Evolutionary conservation across 768 basidiomycete genomes (phyloP), one percentile per base, ranked within the genome.

Genomic region (Pleurotus eryngii): DNA sequence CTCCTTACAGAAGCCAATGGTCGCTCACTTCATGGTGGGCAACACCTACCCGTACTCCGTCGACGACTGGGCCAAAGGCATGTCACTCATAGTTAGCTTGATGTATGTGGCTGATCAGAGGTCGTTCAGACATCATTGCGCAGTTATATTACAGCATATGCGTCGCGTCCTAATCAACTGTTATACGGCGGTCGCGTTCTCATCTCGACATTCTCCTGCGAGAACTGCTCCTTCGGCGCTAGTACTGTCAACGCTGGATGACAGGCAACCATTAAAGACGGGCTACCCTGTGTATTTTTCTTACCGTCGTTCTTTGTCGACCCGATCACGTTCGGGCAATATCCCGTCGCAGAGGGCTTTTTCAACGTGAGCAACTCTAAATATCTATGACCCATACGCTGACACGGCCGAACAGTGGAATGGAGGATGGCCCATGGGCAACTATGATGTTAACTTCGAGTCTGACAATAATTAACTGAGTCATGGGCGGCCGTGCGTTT

Each of bases 131-230:
- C 63, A 81, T 89, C 67, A 11, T 72, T 89, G 17, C 79, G 84
- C 50, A 69, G 72, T 49, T 80, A 85, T 57, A 80, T 90, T 61
- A 72, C 72, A 12, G 75, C 74, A 35, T 84, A 85, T 60, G 67
- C 78, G 0, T 64, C 70, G 17, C 83, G 86, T 64, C 78, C 86
- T 0, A 87, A 83, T 61, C 85, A 90, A 60, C 68, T 87, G 46
- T 70, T 72, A 61, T 71, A 74, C 55, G 62, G 70, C 37, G 66
- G 71, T 40, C 73, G 72, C 8, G 78, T 82, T 5, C 76, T 90
- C 42, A 82, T 87, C 7, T 87, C 87, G 1, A 86, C 87, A 3
- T 92, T 91, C 67, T 71, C 86, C 0, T 90, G 90, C 17, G 84
- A 90, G 63, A 65, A 70, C 6, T 92, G 89, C 66, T 76, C 69